phyloP scores from a whole-genome alignment of 805 yeast species.

The Komagataella pseudopastoris region DNA sequence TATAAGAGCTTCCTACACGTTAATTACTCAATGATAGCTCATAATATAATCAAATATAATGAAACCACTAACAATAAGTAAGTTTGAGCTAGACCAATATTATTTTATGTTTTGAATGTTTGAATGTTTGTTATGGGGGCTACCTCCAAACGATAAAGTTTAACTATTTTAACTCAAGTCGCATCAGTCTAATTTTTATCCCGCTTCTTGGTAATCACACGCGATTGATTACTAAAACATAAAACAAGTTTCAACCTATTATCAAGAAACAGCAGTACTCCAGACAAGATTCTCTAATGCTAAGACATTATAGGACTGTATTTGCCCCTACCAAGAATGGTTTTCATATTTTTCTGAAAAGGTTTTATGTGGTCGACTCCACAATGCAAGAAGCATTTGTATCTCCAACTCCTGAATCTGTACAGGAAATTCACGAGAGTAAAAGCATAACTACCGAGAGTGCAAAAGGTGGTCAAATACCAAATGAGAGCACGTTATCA shows the following conservation, averaged over 20 bases:
- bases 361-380: not conserved
- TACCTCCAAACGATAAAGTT: not conserved
- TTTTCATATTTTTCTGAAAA: not conserved
- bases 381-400: not conserved
- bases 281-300: not conserved
- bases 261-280: not conserved
- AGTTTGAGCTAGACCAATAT: too few relatives aligned
- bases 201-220: not conserved
- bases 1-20: too few relatives aligned
- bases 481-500: not conserved
- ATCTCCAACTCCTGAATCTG: too few relatives aligned
- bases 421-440: not conserved
- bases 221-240: not conserved
- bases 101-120: too few relatives aligned
- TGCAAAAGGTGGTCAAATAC: not conserved
- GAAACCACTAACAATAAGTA: too few relatives aligned
- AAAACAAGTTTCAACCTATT: not conserved
- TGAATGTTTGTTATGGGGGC: too few relatives aligned
- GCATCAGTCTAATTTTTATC: not conserved
- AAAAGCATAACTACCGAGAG: not conserved
- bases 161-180: too few relatives aligned
- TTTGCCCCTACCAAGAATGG: not conserved
- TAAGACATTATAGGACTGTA: not conserved
- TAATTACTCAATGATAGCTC: too few relatives aligned
- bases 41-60: too few relatives aligned